These are phyloP conservation scores for Hemerocallis citrina DNA, from an alignment of 106 monocot species.

Conservation along the genomic window DNA sequence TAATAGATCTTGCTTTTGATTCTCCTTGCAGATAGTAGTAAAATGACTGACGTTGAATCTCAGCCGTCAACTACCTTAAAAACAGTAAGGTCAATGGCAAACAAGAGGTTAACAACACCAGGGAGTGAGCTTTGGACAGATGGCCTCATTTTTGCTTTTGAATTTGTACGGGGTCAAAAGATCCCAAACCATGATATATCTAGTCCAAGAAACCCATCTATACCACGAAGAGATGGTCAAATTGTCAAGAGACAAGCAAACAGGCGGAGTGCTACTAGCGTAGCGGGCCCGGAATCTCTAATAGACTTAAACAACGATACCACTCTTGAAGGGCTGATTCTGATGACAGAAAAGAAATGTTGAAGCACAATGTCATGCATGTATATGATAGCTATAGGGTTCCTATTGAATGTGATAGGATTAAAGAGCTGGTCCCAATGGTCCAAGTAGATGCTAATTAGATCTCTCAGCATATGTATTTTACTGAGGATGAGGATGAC, in stretches of 20 bases:
- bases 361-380: not conserved
- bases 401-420: conserved; percentile 86
- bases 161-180: conserved; percentile 31
- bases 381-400: conserved; percentile 54
- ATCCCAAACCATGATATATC: not conserved
- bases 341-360: conserved; percentile 13
- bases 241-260: conserved; percentile 13
- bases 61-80: conserved; percentile 2
- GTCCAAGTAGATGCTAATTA: conserved; percentile 52
- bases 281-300: conserved; percentile 10
- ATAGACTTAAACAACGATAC: conserved; percentile 9
- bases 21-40: no score
- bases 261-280: conserved; percentile 4
- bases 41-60: no score
- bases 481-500: conserved; percentile 54
- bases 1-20: no score
- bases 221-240: not conserved
- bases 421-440: conserved; percentile 70
- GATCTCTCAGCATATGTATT: conserved; percentile 38
- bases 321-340: not conserved
- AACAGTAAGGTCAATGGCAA: conserved; percentile 18
- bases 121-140: conserved; percentile 48
- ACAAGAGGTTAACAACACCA: conserved; percentile 24
- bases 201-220: conserved; percentile 1
- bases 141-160: conserved; percentile 67